Base-by-base conservation (phyloP, 768 basidiomycete species). In the Auriscalpium microsporum region DNA sequence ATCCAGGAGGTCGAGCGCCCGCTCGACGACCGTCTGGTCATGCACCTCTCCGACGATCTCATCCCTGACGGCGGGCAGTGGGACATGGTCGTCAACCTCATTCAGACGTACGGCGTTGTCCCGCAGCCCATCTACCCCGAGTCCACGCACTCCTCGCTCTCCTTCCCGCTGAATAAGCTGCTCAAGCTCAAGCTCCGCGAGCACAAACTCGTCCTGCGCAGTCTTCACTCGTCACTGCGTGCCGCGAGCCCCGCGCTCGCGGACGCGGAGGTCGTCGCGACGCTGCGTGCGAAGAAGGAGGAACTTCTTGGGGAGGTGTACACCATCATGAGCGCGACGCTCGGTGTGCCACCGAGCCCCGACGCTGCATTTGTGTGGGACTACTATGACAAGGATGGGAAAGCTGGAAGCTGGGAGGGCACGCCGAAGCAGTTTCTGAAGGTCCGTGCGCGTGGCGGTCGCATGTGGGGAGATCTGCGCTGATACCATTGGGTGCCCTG, bases 31-130 rank as follows among this genome's bases (percentile, higher is more conserved):
- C 82, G 94, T 8, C 77, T 94, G n/a, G 74, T 96, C 53, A 79
- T 75, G 51, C 84, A 86, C 72, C 79, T 97, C 46, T 78, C 87
- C 9, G 65, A 70, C 8, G 87, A 86, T 56, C 89, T 90, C 46
- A 84, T 95, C 66, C 85, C 82, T 62, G 94, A 96, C 65, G 93
- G 93, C 50, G 94, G 94, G 8, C 94, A 95, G 68, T 94, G 88
- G 86, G 94, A 97, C 65, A 97, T 95, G 93, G 83, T 77, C 6
- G 78, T 82, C 47, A 85, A 84, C 66, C 64, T 87, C 17, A 8
- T 10, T 72, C 56, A 84, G 76, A 86, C 76, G 45, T 96, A 95
- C 65, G 95, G 95, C 48, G 72, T 94, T 40, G 82, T 97, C 19
- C 95, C 95, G 2, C 89, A 92, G 65, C 56, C 81, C 0, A 53